A percentile compares a stretch with the other conserved stretches of the same genome.
These are phyloP conservation scores for Wickerhamiella qilinensis DNA, from an alignment of 805 yeast species.

Conservation along the genomic window DNA sequence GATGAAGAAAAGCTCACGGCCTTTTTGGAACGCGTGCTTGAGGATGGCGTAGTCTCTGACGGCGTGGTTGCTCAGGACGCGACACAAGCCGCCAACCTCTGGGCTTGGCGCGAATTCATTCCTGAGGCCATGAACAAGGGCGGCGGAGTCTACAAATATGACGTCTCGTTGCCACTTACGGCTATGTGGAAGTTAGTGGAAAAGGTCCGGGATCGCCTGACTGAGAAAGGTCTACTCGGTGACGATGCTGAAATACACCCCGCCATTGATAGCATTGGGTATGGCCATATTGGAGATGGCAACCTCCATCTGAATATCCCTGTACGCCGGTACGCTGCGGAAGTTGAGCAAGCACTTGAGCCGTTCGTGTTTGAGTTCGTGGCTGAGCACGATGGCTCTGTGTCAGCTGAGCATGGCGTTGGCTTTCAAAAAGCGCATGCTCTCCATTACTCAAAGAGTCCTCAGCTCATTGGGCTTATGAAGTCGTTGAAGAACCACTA, in stretches of 20 bases:
- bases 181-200: conserved; percentile 71
- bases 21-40: conserved; percentile 75
- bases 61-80: conserved; percentile 96
- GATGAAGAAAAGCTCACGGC: conserved; percentile 79
- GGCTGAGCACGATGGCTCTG: conserved; percentile 46
- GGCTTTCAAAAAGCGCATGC: conserved; percentile 94
- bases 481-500: conserved; percentile 61
- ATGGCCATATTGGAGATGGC: conserved; percentile 98
- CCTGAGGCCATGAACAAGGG: conserved; percentile 73
- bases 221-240: conserved; percentile 41
- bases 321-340: conserved; percentile 65
- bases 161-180: conserved; percentile 76
- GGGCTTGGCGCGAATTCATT: conserved; percentile 93
- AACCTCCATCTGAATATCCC: conserved; percentile 88
- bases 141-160: conserved; percentile 96
- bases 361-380: conserved; percentile 95
- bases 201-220: conserved; percentile 50
- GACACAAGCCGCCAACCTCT: conserved; percentile 61
- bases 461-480: conserved; percentile 55
- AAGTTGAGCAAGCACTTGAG: conserved; percentile 67
- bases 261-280: conserved; percentile 80
- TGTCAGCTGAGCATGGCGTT: conserved; percentile 94
- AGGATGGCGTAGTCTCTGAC: conserved; percentile 67
- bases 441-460: conserved; percentile 68
- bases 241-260: conserved; percentile 44